Evolutionary conservation across 495 filamentous ascomycete species (phyloP).

Genomic region (Lasiosphaeriaceae sp.): DNA sequence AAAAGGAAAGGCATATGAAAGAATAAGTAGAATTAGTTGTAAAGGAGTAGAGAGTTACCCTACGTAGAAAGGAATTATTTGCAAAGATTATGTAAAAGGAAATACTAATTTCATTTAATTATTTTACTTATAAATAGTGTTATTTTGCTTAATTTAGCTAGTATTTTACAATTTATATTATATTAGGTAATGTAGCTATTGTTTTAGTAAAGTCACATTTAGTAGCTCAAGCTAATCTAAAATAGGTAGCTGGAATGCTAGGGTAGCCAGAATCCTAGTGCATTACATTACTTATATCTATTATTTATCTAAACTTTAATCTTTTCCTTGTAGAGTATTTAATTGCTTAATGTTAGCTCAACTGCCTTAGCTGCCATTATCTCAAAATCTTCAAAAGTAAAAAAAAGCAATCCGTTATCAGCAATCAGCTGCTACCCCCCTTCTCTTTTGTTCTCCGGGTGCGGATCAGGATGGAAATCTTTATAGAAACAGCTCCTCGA

Average conservation of each 20-base stretch:
- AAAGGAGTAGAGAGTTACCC: background rate
- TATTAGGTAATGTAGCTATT: no score
- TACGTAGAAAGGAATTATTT: background rate
- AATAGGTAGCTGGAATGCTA: no score
- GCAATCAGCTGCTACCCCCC: constrained; percentile 73
- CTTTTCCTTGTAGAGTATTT: no score
- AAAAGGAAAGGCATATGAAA: background rate
- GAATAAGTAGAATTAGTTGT: background rate
- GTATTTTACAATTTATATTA: no score
- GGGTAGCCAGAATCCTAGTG: no score
- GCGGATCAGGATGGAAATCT: constrained; percentile 76
- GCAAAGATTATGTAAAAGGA: background rate
- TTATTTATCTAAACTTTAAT: no score
- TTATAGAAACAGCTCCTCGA: constrained; percentile 65
- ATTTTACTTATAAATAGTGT: background rate
- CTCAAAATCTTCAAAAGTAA: constrained; percentile 79
- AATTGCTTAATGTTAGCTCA: constrained; percentile 49
- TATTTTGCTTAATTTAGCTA: no score
- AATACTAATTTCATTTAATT: background rate
- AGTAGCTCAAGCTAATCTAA: no score
- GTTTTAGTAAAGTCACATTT: no score
- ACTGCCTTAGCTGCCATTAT: constrained; percentile 74
- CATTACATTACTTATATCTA: no score
- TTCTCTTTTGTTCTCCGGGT: constrained; percentile 81
- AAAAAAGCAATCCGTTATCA: constrained; percentile 66